Evolutionary conservation across 176 grass and related monocot genomes (phyloP).

Genomic region (Musa itinerans): DNA sequence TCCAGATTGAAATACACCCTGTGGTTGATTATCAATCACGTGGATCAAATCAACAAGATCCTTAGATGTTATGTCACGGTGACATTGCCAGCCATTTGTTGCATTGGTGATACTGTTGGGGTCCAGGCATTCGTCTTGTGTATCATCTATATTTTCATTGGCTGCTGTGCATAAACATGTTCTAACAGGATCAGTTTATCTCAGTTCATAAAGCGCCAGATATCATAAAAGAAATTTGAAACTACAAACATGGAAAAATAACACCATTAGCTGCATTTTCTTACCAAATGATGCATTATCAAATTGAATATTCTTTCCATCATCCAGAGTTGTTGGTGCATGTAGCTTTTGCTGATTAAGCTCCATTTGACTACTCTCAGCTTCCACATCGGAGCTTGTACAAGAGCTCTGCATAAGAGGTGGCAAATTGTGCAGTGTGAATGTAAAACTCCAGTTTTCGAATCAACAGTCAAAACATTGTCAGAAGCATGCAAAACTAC

Average conservation of each 20-base stretch:
- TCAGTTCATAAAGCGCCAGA: neutral
- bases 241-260: neutral
- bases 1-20: slow-evolving; percentile 1
- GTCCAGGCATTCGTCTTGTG: neutral
- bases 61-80: slow-evolving; percentile 25
- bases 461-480: slow-evolving; percentile 10
- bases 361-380: slow-evolving; percentile 62
- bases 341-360: slow-evolving; percentile 23
- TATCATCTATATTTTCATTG: slow-evolving; percentile 15
- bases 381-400: slow-evolving; percentile 78
- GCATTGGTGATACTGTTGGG: slow-evolving; percentile 15
- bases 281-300: neutral
- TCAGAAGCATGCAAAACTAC: neutral
- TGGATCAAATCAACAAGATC: slow-evolving; percentile 31
- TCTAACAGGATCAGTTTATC: neutral
- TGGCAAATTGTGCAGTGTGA: slow-evolving; percentile 17
- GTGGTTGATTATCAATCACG: slow-evolving; percentile 30
- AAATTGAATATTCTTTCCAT: slow-evolving; percentile 13
- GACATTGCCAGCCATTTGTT: slow-evolving; percentile 19
- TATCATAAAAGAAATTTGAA: neutral
- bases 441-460: slow-evolving; percentile 1
- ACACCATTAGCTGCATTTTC: neutral
- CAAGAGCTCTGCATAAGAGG: slow-evolving; percentile 74
- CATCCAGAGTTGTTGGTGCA: slow-evolving; percentile 9
- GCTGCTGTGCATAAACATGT: slow-evolving; percentile 14